phyloP scores from a whole-genome alignment of 768 basidiomycete species.

The Lactarius indigo region DNA sequence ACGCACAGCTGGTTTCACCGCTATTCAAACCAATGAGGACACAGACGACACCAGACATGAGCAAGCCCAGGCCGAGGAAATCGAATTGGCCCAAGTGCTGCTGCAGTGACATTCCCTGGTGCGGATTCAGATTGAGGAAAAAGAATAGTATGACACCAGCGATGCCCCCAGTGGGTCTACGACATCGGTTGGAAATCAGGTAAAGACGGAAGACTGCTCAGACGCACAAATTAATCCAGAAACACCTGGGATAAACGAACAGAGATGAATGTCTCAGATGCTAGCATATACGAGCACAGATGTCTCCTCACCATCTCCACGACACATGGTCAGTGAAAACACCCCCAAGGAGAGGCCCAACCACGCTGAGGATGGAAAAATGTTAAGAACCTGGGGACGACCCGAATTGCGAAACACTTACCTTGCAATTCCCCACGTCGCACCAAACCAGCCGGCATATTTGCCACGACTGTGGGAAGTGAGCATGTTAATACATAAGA shows the following conservation, averaged over 20 bases:
- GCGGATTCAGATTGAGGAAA: constrained; percentile 80
- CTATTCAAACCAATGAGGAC: constrained; percentile 71
- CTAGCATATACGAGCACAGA: background rate
- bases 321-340: constrained; percentile 69
- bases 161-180: constrained; percentile 71
- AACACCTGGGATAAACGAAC: constrained; percentile 53
- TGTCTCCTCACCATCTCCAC: constrained; percentile 64
- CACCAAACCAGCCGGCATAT: constrained; percentile 70
- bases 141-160: constrained; percentile 60
- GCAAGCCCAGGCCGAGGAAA: constrained; percentile 60
- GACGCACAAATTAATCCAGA: constrained; percentile 71
- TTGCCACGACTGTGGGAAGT: constrained; percentile 58
- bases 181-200: constrained; percentile 3
- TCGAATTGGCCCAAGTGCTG: constrained; percentile 68
- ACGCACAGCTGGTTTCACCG: constrained; percentile 63
- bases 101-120: constrained; percentile 50
- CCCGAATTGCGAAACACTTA: constrained; percentile 18
- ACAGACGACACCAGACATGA: constrained; percentile 63
- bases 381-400: background rate
- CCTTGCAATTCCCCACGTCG: constrained; percentile 73
- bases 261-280: constrained; percentile 1
- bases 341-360: constrained; percentile 81
- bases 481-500: background rate
- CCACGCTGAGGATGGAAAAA: constrained; percentile 39
- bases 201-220: background rate